Evolutionary conservation across 495 filamentous ascomycete species (phyloP).

Genomic region (Penicillium paxilli): DNA sequence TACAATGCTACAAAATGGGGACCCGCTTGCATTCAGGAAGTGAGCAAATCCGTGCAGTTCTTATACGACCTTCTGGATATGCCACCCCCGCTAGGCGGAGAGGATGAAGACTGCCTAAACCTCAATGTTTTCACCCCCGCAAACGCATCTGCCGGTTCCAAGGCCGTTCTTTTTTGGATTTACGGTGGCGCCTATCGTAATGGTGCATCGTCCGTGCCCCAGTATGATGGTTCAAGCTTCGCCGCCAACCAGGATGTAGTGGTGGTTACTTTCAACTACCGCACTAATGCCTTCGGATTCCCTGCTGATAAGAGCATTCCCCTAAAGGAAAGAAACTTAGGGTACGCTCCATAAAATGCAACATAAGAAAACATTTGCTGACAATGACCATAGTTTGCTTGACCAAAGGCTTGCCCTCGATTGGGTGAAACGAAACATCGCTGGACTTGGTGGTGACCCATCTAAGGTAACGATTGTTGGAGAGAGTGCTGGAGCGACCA

Average conservation of each 20-base stretch:
- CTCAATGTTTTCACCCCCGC: slow-evolving; percentile 37
- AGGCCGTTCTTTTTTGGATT: slow-evolving; percentile 31
- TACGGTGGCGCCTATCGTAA: slow-evolving; percentile 21
- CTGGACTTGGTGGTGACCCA: slow-evolving; percentile 35
- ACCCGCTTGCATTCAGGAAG: slow-evolving; percentile 41
- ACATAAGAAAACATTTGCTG: not conserved
- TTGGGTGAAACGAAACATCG: slow-evolving; percentile 35
- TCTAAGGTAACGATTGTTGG: slow-evolving; percentile 60
- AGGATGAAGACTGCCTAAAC: slow-evolving; percentile 50
- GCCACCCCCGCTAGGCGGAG: slow-evolving; percentile 11
- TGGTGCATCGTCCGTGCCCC: slow-evolving; percentile 21
- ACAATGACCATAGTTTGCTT: slow-evolving; percentile 7
- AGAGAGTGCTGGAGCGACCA: slow-evolving; percentile 25
- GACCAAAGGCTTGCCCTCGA: slow-evolving; percentile 39
- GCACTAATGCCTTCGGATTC: slow-evolving; percentile 42
- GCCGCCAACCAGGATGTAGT: slow-evolving; percentile 30
- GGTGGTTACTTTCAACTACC: slow-evolving; percentile 28
- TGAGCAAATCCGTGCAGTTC: slow-evolving; percentile 11
- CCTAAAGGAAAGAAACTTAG: slow-evolving; percentile 24
- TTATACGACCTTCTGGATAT: slow-evolving; percentile 7
- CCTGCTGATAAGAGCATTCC: slow-evolving; percentile 18
- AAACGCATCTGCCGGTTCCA: slow-evolving; percentile 8
- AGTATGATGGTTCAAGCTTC: slow-evolving; percentile 28
- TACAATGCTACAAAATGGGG: slow-evolving; percentile 30
- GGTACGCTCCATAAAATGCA: slow-evolving; percentile 1